A percentile compares a stretch with the other conserved stretches of the same genome.
These are phyloP conservation scores for Cyberlindnera misumaiensis DNA, from an alignment of 805 yeast species.

Conservation along the genomic window DNA sequence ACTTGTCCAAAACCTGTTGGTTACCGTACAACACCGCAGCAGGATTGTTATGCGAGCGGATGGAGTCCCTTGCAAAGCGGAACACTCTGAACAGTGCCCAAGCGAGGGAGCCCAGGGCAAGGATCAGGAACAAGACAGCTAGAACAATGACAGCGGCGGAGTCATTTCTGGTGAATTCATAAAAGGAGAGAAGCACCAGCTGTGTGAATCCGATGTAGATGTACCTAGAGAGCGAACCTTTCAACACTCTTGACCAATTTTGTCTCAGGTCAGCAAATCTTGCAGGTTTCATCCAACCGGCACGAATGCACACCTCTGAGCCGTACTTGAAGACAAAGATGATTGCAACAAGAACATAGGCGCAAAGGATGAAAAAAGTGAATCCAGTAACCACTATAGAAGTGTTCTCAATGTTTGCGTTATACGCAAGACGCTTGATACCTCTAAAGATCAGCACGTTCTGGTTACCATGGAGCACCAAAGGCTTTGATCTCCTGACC, in stretches of 20 bases:
- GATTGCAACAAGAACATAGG: slow-evolving; percentile 60
- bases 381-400: slow-evolving; percentile 81
- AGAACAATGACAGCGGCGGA: slow-evolving; percentile 85
- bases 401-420: slow-evolving; percentile 73
- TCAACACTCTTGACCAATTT: slow-evolving; percentile 54
- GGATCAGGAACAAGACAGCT: slow-evolving; percentile 63
- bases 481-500: slow-evolving; percentile 30
- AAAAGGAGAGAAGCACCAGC: slow-evolving; percentile 66
- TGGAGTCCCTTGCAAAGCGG: slow-evolving; percentile 56
- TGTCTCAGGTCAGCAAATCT: slow-evolving; percentile 43
- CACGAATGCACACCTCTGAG: slow-evolving; percentile 39
- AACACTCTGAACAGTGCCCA: slow-evolving; percentile 64
- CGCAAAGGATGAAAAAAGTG: slow-evolving; percentile 75
- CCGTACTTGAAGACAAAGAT: slow-evolving; percentile 49
- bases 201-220: slow-evolving; percentile 83
- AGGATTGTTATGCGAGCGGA: slow-evolving; percentile 60
- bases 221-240: slow-evolving; percentile 75
- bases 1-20: slow-evolving; percentile 60
- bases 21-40: slow-evolving; percentile 86
- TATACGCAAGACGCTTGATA: slow-evolving; percentile 73
- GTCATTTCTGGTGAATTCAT: slow-evolving; percentile 80
- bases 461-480: slow-evolving; percentile 41
- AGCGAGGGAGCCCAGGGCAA: slow-evolving; percentile 52
- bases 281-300: slow-evolving; percentile 43
- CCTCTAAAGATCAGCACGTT: slow-evolving; percentile 75